Evolutionary conservation across 1,284 basidiomycete genomes (phyloP).

Genomic region (Cutaneotrichosporon arboriforme): DNA sequence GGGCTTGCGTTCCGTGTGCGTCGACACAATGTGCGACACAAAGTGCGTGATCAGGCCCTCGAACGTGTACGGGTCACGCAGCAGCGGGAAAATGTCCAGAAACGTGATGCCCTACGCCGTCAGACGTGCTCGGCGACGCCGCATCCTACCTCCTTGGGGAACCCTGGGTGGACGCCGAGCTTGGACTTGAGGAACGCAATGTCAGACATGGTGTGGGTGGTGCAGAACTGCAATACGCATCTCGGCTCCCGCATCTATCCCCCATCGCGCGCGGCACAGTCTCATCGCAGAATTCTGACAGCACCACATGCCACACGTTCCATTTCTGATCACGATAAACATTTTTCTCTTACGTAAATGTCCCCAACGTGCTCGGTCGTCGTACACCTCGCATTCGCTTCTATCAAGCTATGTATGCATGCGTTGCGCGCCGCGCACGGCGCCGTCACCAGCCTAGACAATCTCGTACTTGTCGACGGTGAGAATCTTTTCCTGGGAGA

Average conservation of each 20-base stretch:
- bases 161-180: conserved; percentile 67
- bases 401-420: too few relatives aligned
- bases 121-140: neutral
- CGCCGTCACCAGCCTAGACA: conserved; percentile 31
- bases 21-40: conserved; percentile 73
- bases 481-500: conserved; percentile 70
- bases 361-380: too few relatives aligned
- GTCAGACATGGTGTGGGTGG: conserved; percentile 60
- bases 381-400: too few relatives aligned
- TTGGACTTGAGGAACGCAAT: conserved; percentile 64
- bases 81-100: conserved; percentile 84
- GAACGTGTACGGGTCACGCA: conserved; percentile 74
- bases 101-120: conserved; percentile 44
- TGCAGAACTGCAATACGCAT: too few relatives aligned
- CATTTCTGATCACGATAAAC: neutral
- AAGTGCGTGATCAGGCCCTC: conserved; percentile 90
- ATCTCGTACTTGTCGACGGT: conserved; percentile 62
- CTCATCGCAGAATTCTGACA: neutral
- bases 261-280: neutral
- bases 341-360: too few relatives aligned
- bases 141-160: conserved; percentile 71
- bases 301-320: neutral
- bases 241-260: neutral
- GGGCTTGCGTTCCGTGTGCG: conserved; percentile 61
- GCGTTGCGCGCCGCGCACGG: too few relatives aligned